Evolutionary conservation across 23 red algal genomes (phyloP), one percentile per base, ranked within the genome.

Genomic region (Cyanidiococcus yangmingshanensis): DNA sequence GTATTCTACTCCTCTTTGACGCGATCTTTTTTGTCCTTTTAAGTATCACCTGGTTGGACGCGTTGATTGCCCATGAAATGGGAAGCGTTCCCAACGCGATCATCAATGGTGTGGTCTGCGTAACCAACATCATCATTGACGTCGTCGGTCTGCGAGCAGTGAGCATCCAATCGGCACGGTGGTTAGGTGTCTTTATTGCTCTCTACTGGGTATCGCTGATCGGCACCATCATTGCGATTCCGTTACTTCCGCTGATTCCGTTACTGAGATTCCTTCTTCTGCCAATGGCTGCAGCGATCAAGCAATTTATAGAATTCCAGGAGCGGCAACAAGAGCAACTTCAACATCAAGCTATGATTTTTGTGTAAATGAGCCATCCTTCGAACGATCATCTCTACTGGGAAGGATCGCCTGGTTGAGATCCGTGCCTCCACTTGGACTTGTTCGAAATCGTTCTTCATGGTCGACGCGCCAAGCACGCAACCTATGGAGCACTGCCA

Each of bases 191-290:
- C n/a, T 71, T 71, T 29, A 71, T 71, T 30, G 63, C 63, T 12
- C 63, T 71, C n/a, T 71, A 71, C 63, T 71, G 63, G 63, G 27
- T 71, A 35, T 71, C 63, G 7, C 63, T 71, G 63, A 35, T 71
- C n/a, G 32, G 63, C 27, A 71, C 63, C n/a, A 35, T 71, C 7
- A 32, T 71, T 71, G 63, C 32, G 63, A 71, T 71, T 32, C 63
- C 63, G 63, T 29, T 71, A 35, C 63, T 71, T 12, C 63, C 63
- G 7, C 63, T 71, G 63, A 71, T 71, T 71, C 63, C 63, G 63
- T 71, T 71, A 29, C 63, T 71, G 63, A 25, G 63, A 71, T 71
- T 71, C 32, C 32, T 71, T 25, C 32, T 71, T 12, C 63, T 71
- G 63, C 63, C 63, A 12, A 71, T 71, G 63, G 63, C 63, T 71